These are phyloP conservation scores for Agroathelia rolfsii DNA, from an alignment of 1,284 basidiomycete species.

Conservation along the genomic window DNA sequence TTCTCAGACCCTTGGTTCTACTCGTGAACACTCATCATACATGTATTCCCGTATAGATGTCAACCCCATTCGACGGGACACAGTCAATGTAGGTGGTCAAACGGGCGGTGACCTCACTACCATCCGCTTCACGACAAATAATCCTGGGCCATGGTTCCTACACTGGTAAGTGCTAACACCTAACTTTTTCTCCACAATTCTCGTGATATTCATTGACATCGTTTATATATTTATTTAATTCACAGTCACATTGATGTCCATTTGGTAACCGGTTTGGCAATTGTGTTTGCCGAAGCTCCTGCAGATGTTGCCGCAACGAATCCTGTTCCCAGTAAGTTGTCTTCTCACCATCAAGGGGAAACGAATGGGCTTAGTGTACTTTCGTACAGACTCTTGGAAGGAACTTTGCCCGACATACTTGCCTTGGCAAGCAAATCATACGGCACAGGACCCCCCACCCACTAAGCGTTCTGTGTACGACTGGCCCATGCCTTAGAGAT, in stretches of 20 bases:
- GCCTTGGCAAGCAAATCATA: too few species aligned
- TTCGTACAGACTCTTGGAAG: slow-evolving; percentile 15
- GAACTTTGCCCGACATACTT: slow-evolving; percentile 26
- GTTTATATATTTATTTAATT: slow-evolving; percentile 3
- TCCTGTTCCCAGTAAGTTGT: slow-evolving; percentile 7
- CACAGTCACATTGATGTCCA: slow-evolving; percentile 26
- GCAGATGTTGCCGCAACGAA: slow-evolving; percentile 10
- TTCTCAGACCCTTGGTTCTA: too few species aligned
- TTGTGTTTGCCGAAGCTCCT: slow-evolving; percentile 29
- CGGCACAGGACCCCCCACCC: too few species aligned
- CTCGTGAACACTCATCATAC: slow-evolving; percentile 22
- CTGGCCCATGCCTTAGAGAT: too few species aligned
- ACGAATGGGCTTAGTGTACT: slow-evolving; percentile 13
- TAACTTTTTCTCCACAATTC: neutral
- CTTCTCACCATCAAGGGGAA: slow-evolving; percentile 3
- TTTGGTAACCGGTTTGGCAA: slow-evolving; percentile 25
- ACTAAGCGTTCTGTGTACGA: too few species aligned
- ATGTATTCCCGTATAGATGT: too few species aligned
- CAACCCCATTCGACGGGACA: slow-evolving; percentile 30
- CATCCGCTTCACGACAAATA: slow-evolving; percentile 28
- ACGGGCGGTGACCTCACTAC: slow-evolving; percentile 28
- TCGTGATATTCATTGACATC: slow-evolving; percentile 32
- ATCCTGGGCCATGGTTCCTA: slow-evolving; percentile 22
- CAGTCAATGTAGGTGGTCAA: slow-evolving; percentile 22
- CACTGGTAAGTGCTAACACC: slow-evolving; percentile 16